A percentile compares a stretch with the other conserved stretches of the same genome.
Evolutionary conservation across 208 protist genomes (phyloP).

Genomic region (Acanthamoeba rhysodes): DNA sequence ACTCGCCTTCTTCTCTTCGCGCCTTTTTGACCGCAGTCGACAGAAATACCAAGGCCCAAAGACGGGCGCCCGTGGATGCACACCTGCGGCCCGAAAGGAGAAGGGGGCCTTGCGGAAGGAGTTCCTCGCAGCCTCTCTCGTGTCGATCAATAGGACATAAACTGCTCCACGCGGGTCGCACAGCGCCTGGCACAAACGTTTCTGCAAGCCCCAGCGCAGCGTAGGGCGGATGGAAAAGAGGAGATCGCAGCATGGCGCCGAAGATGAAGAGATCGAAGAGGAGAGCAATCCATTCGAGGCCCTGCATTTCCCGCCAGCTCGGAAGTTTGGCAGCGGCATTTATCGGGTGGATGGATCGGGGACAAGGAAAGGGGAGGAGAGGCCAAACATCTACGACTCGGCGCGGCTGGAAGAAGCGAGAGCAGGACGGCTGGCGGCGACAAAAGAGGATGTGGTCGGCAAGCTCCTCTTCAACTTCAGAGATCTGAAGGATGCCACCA

Average conservation of each 20-base stretch:
- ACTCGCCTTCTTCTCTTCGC: not conserved
- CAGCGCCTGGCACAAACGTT: too few species aligned
- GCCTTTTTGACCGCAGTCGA: too few species aligned
- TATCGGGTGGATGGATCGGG: not conserved
- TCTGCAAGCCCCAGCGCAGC: too few species aligned
- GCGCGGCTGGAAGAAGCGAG: not conserved
- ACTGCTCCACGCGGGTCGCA: too few species aligned
- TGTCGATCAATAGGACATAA: too few species aligned
- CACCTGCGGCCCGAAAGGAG: too few species aligned
- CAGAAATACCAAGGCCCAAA: too few species aligned
- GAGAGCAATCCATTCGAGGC: constrained; percentile 45
- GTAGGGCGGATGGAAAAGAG: not conserved
- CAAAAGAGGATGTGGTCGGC: constrained; percentile 3
- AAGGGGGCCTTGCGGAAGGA: too few species aligned
- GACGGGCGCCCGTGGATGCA: too few species aligned
- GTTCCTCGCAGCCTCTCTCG: too few species aligned
- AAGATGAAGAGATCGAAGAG: not conserved
- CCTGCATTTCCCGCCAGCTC: constrained; percentile 8
- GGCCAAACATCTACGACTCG: not conserved
- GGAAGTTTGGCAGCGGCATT: constrained; percentile 39
- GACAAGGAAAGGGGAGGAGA: not conserved
- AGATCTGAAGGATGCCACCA: constrained; percentile 22
- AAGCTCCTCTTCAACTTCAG: constrained; percentile 62
- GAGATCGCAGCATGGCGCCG: not conserved
- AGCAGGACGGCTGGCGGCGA: not conserved